Evolutionary conservation across 345 rosid genomes (phyloP).

Genomic region (Combretum micranthum): DNA sequence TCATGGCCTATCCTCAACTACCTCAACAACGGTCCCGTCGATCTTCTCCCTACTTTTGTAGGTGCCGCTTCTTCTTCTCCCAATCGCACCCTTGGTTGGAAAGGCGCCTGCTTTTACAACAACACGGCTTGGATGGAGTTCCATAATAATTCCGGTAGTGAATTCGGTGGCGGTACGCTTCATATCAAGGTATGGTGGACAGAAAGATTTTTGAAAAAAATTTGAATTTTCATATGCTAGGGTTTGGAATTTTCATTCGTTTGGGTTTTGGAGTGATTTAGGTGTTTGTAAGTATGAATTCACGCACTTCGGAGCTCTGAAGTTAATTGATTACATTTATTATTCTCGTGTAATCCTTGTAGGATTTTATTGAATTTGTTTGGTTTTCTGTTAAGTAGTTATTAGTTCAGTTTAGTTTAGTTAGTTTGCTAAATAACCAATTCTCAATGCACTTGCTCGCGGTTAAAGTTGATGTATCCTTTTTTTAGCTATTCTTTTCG

Average conservation of each 20-base stretch:
- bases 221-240: too few species aligned
- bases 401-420: not conserved
- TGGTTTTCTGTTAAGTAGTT: not conserved
- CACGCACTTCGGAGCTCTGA: too few species aligned
- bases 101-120: conserved; percentile 84
- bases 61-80: conserved; percentile 64
- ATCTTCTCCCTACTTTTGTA: conserved; percentile 74
- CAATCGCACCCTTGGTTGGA: conserved; percentile 51
- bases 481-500: too few species aligned
- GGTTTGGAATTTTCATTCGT: too few species aligned
- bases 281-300: not conserved
- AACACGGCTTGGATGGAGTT: conserved; percentile 87
- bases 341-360: too few species aligned
- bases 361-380: not conserved
- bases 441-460: not conserved
- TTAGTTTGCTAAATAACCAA: not conserved
- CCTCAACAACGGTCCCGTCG: conserved; percentile 50
- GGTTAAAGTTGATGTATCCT: too few species aligned
- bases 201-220: too few species aligned
- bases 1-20: conserved; percentile 78
- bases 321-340: not conserved
- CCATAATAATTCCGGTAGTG: conserved; percentile 64
- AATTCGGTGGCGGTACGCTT: conserved; percentile 90
- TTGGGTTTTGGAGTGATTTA: not conserved
- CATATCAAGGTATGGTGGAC: conserved; percentile 63